A percentile compares a stretch with the other conserved stretches of the same genome.
Evolutionary conservation across 2,329 filamentous ascomycete species (phyloP).

Genomic region (Ceratocystiopsis brevicomis): DNA sequence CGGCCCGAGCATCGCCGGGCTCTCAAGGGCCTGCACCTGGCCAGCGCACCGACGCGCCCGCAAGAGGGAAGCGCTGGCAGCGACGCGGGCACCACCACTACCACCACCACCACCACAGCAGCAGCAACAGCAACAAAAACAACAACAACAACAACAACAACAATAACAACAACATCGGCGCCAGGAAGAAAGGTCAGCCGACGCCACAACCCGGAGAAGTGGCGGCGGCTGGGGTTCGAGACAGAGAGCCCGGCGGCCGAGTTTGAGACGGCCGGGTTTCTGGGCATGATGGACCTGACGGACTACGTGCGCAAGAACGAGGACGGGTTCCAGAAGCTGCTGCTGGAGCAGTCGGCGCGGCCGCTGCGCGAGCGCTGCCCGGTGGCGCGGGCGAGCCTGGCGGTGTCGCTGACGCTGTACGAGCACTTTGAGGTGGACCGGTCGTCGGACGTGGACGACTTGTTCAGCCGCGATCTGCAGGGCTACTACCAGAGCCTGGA

Average conservation of each 20-base stretch:
- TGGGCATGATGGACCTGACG: slow-evolving; percentile 94
- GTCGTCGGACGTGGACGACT: slow-evolving; percentile 57
- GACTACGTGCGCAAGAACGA: slow-evolving; percentile 83
- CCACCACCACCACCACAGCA: too few species aligned
- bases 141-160: too few species aligned
- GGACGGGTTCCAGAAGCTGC: slow-evolving; percentile 76
- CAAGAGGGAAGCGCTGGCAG: slow-evolving; percentile 15
- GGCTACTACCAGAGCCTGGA: slow-evolving; percentile 62
- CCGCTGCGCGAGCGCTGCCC: slow-evolving; percentile 60
- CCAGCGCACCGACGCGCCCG: slow-evolving; percentile 45
- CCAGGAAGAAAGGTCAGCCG: slow-evolving; percentile 35
- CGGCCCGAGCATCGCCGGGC: slow-evolving; percentile 74
- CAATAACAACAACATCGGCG: too few species aligned
- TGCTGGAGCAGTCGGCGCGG: slow-evolving; percentile 71
- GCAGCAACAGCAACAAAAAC: too few species aligned
- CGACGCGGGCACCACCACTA: slow-evolving; percentile 16
- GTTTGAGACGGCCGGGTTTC: slow-evolving; percentile 68
- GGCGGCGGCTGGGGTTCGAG: slow-evolving; percentile 81
- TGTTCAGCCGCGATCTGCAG: slow-evolving; percentile 24
- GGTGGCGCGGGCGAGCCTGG: slow-evolving; percentile 67
- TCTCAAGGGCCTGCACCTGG: slow-evolving; percentile 67
- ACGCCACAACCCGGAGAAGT: slow-evolving; percentile 75
- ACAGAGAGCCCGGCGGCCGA: slow-evolving; percentile 73
- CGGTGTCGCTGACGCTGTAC: slow-evolving; percentile 74
- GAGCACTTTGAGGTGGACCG: slow-evolving; percentile 92